These are phyloP conservation scores for Cytospora piceae DNA, from an alignment of 2,329 filamentous ascomycete genomes.

Conservation along the genomic window DNA sequence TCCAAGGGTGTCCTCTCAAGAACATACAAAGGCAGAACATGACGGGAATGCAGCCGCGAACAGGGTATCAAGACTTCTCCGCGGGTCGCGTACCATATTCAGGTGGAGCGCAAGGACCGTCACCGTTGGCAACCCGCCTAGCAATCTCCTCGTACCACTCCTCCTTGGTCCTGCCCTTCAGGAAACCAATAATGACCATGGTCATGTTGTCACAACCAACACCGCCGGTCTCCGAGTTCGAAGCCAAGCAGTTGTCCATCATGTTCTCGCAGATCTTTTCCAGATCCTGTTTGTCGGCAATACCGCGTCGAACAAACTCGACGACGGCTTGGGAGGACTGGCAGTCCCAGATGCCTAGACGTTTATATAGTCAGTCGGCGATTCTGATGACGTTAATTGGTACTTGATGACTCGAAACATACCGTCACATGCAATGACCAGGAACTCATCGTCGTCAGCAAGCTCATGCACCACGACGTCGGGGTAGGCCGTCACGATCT, in stretches of 20 bases:
- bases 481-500: constrained; percentile 96
- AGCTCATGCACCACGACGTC: constrained; percentile 93
- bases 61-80: constrained; percentile 1
- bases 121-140: constrained; percentile 91
- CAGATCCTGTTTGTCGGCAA: constrained; percentile 93
- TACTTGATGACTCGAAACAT: constrained; percentile 39
- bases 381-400: neutral
- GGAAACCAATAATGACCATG: constrained; percentile 86
- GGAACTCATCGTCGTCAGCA: constrained; percentile 91
- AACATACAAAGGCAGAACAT: neutral
- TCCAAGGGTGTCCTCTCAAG: constrained; percentile 5
- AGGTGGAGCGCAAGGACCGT: constrained; percentile 96
- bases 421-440: constrained; percentile 93
- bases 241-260: constrained; percentile 99
- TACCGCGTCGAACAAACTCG: constrained; percentile 94
- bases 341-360: constrained; percentile 95
- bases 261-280: constrained; percentile 98
- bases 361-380: neutral
- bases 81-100: constrained; percentile 88
- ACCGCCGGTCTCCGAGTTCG: constrained; percentile 95
- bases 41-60: neutral
- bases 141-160: constrained; percentile 98
- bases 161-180: constrained; percentile 91
- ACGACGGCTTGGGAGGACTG: constrained; percentile 97
- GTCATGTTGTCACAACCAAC: constrained; percentile 99